Conservation (phyloP, 352 stramenopile genomes). For the Pythium insidiosum region DNA sequence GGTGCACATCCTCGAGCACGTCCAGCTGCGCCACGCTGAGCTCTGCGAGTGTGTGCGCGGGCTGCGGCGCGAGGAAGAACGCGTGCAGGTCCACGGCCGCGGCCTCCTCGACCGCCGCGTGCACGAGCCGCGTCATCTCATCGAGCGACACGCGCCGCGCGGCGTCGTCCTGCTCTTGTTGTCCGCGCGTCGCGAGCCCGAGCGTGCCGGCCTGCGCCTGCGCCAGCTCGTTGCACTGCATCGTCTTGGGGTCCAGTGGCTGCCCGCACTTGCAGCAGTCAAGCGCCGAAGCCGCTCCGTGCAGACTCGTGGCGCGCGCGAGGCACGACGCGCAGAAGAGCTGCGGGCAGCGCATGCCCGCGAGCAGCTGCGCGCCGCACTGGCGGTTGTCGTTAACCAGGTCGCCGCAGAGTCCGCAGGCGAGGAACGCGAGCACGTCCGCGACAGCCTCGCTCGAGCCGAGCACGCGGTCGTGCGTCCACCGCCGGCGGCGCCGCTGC, state of each 20-base stretch:
- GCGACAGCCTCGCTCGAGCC: constrained; percentile 31
- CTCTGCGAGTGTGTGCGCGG: constrained; percentile 27
- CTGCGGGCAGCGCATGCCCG: constrained; percentile 29
- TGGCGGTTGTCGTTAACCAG: constrained; percentile 70
- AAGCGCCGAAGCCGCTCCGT: background rate
- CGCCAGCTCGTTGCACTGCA: constrained; percentile 57
- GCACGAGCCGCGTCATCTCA: constrained; percentile 37
- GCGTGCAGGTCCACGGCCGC: constrained; percentile 33
- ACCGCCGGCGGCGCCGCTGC: too few relatives aligned
- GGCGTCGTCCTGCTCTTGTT: constrained; percentile 2
- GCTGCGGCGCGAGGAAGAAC: constrained; percentile 38
- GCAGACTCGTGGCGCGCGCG: constrained; percentile 18
- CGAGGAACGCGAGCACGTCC: constrained; percentile 42
- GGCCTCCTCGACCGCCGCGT: constrained; percentile 23
- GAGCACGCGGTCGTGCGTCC: too few relatives aligned
- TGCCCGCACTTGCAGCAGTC: constrained; percentile 53
- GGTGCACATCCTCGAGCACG: constrained; percentile 55
- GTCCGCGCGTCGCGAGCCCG: constrained; percentile 18
- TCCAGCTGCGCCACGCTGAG: constrained; percentile 76
- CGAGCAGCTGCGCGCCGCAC: constrained; percentile 22
- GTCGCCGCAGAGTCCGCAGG: constrained; percentile 67
- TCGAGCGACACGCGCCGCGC: constrained; percentile 20
- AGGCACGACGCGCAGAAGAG: constrained; percentile 67
- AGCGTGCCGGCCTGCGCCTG: constrained; percentile 50
- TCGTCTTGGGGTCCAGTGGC: constrained; percentile 24